Conservation (phyloP, 2,329 filamentous ascomycete species). For the Cladorrhinum sp. region DNA sequence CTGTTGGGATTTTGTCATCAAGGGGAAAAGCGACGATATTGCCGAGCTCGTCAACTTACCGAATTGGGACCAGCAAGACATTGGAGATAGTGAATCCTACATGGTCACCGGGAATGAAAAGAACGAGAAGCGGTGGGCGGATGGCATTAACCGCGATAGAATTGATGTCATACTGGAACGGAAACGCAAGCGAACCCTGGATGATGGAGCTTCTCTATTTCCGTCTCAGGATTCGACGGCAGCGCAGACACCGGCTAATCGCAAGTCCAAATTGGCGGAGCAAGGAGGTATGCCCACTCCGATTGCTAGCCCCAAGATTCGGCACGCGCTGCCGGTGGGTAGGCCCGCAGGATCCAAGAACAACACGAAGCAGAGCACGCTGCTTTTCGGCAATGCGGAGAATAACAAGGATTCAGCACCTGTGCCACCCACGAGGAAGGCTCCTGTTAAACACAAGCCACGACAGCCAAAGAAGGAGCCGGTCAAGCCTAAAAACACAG, state of each 20-base stretch:
- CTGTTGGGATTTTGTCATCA: conserved; percentile 88
- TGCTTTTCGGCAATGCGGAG: conserved; percentile 40
- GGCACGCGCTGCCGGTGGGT: conserved; percentile 36
- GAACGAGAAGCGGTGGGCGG: conserved; percentile 38
- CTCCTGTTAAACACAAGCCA: conserved; percentile 32
- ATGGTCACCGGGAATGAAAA: conserved; percentile 44
- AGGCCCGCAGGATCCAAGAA: conserved; percentile 35
- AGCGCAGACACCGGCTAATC: conserved; percentile 28
- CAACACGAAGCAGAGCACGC: conserved; percentile 51
- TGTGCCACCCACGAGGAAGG: conserved; percentile 11
- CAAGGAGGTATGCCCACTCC: conserved; percentile 57
- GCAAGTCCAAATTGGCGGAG: conserved; percentile 41
- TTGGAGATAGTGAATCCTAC: conserved; percentile 44
- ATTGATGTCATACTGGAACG: conserved; percentile 44
- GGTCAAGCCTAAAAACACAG: conserved; percentile 36
- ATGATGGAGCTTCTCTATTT: conserved; percentile 9
- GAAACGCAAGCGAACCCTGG: conserved; percentile 23
- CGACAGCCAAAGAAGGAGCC: conserved; percentile 34
- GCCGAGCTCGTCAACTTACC: conserved; percentile 67
- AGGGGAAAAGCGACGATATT: conserved; percentile 83
- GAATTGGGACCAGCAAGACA: conserved; percentile 56
- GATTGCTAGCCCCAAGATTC: conserved; percentile 52
- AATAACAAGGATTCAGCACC: conserved; percentile 31
- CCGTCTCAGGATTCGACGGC: conserved; percentile 24
- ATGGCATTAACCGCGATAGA: conserved; percentile 37